Conservation (phyloP, 75 land plant genomes). For the Cunninghamia lanceolata region DNA sequence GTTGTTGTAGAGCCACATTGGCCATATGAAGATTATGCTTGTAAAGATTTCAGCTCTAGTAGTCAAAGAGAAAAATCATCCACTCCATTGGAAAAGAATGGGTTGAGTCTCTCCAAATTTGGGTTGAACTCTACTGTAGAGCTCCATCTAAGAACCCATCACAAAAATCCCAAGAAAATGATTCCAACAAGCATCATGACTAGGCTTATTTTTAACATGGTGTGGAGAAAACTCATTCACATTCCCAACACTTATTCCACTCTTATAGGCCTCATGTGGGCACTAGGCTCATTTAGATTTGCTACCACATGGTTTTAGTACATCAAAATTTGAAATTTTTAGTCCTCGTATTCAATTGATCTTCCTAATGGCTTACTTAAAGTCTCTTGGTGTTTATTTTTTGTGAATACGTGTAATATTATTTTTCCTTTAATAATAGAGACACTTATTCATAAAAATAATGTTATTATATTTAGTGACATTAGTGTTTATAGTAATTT, state of each 20-base stretch:
- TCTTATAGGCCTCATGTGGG: slow-evolving; percentile 86
- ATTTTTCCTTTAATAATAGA: no score
- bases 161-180: slow-evolving; percentile 51
- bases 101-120: slow-evolving; percentile 58
- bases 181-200: slow-evolving; percentile 95
- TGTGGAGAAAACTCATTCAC: slow-evolving; percentile 91
- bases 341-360: background rate
- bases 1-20: background rate
- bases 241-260: slow-evolving; percentile 98
- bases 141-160: slow-evolving; percentile 52
- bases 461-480: no score
- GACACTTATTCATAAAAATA: no score
- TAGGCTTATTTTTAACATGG: slow-evolving; percentile 89
- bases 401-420: no score
- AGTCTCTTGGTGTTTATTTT: slow-evolving; percentile 17
- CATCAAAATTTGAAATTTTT: background rate
- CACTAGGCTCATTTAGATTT: slow-evolving; percentile 81
- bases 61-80: slow-evolving; percentile 42
- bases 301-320: no score
- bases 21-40: slow-evolving; percentile 52
- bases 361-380: background rate
- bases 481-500: no score
- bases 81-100: slow-evolving; percentile 29
- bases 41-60: slow-evolving; percentile 86
- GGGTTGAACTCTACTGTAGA: slow-evolving; percentile 78